Base-by-base conservation (phyloP, 148 eudicot genomes). In the Rheum nobile region DNA sequence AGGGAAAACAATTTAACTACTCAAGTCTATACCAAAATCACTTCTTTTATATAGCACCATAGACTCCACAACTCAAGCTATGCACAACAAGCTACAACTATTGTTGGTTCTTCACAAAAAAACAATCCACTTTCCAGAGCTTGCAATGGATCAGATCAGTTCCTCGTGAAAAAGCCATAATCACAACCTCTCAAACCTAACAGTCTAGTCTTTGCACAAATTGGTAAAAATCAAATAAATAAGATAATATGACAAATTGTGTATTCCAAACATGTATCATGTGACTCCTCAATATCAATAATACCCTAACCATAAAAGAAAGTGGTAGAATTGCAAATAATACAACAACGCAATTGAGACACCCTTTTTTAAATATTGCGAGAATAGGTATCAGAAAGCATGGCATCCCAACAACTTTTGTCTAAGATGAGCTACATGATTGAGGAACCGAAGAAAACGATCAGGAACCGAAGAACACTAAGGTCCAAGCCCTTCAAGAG, bases 391-490 rank as follows among this genome's bases (percentile, higher is more conserved):
- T 94, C 91, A 68, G 98, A 76, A 54, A 94, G 97, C 75, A 85
- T 90, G 69, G 98, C 84, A 71, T 91, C 98, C 98, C 98, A 94
- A 75, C 98, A 97, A 32, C 86, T 90, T 81, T 91, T 83, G 77
- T 91, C 85, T 83, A 84, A 91, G 74, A 96, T 86, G 71, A 85
- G 80, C 84, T 94, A 97, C 31, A 91, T 91, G 12, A 94, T 94
- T 19, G 98, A 94, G 6, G 98, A 94, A 76, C 98, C 98, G 47
- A 94, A 94, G 0, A 94, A 78, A 59, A 94, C 98, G 28, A 94
- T n/a, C n/a, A n/a, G n/a, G n/a, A n/a, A n/a, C n/a, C n/a, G n/a
- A n/a, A n/a, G n/a, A n/a, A n/a, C n/a, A n/a, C n/a, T n/a, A n/a
- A n/a, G n/a, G n/a, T n/a, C n/a, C n/a, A n/a, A n/a, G n/a, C n/a